Conservation (phyloP, 148 eudicot species). For the Nepenthes gracilis region DNA sequence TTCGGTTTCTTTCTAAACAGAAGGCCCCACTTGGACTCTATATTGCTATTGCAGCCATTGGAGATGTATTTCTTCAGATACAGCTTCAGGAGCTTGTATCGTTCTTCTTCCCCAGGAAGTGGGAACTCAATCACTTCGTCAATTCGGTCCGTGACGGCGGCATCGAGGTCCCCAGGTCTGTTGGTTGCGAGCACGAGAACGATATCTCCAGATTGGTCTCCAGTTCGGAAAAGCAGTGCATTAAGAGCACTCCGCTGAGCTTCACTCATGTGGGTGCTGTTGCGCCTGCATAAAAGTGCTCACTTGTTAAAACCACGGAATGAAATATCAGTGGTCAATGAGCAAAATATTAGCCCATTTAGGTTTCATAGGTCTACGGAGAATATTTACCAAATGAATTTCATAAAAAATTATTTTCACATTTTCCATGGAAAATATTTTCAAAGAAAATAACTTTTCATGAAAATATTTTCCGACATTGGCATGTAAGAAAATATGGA, state of each 20-base stretch:
- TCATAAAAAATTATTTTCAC: too few species aligned
- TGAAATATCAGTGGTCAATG: background rate
- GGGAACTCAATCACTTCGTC: conserved; percentile 96
- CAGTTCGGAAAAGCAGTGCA: conserved; percentile 85
- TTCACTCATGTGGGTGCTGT: conserved; percentile 94
- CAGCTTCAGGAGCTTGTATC: conserved; percentile 72
- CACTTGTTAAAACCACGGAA: background rate
- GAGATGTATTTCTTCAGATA: conserved; percentile 61
- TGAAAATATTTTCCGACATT: too few species aligned
- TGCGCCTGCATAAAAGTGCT: conserved; percentile 42
- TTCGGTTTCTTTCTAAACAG: conserved; percentile 40
- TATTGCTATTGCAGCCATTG: conserved; percentile 9
- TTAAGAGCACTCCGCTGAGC: conserved; percentile 92
- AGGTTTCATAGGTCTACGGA: too few species aligned
- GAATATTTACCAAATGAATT: too few species aligned
- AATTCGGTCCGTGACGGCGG: conserved; percentile 85
- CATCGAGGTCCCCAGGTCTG: conserved; percentile 89
- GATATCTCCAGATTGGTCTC: conserved; percentile 92
- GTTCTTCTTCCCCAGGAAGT: conserved; percentile 82
- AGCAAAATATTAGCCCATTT: background rate
- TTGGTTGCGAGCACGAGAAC: conserved; percentile 96
- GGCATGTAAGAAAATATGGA: too few species aligned
- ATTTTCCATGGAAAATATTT: too few species aligned
- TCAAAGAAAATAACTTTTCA: too few species aligned
- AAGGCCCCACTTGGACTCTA: conserved; percentile 36